Conservation (phyloP, 1,139 yeast species). For the Suhomyces atakaporum region DNA sequence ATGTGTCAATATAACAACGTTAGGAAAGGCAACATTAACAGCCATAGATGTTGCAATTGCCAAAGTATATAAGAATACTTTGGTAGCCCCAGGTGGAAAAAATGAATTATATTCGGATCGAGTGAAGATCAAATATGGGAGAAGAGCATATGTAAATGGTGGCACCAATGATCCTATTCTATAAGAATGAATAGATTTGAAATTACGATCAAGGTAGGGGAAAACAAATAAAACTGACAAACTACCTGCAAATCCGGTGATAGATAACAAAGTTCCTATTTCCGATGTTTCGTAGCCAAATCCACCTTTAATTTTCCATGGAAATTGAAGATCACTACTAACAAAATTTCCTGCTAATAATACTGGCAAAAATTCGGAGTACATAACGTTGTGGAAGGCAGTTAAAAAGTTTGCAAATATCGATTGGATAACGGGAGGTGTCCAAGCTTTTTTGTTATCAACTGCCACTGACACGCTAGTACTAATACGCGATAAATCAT, state of each 20-base stretch:
- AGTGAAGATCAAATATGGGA: slow-evolving; percentile 27
- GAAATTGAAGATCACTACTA: slow-evolving; percentile 18
- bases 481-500: slow-evolving; percentile 1
- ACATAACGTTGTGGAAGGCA: slow-evolving; percentile 22
- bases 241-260: slow-evolving; percentile 29
- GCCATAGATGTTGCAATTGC: slow-evolving; percentile 19
- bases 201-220: slow-evolving; percentile 26
- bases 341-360: slow-evolving; percentile 22
- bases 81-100: slow-evolving; percentile 19
- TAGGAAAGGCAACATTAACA: slow-evolving; percentile 40
- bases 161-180: slow-evolving; percentile 23
- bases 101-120: slow-evolving; percentile 17
- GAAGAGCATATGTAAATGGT: slow-evolving; percentile 24
- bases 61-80: slow-evolving; percentile 13
- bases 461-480: slow-evolving; percentile 2
- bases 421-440: slow-evolving; percentile 24
- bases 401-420: slow-evolving; percentile 21
- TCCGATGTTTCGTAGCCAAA: slow-evolving; percentile 22
- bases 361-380: slow-evolving; percentile 26
- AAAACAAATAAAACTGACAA: slow-evolving; percentile 24
- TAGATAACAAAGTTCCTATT: slow-evolving; percentile 27
- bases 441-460: slow-evolving; percentile 16
- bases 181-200: slow-evolving; percentile 23
- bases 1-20: slow-evolving; percentile 45
- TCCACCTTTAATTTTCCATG: slow-evolving; percentile 24